phyloP scores from a whole-genome alignment of 1,139 yeast genomes.

The Saccharomycopsis crataegensis region DNA sequence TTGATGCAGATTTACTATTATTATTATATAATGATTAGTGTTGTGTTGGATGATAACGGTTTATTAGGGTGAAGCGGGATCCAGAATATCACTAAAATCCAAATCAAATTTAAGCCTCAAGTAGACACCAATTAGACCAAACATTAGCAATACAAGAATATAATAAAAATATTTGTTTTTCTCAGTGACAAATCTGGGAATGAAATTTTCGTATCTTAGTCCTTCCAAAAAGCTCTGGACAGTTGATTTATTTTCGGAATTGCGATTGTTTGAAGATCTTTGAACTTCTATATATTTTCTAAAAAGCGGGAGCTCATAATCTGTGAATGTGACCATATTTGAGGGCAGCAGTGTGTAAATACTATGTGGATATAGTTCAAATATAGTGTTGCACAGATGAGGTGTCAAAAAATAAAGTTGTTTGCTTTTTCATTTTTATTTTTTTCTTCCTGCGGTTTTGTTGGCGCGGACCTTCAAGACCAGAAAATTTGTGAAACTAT shows the following conservation, averaged over 20 bases:
- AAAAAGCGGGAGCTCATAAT: conserved; percentile 14
- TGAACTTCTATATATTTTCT: conserved; percentile 9
- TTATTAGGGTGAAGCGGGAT: not conserved
- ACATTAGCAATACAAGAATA: conserved; percentile 8
- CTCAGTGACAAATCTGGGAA: conserved; percentile 11
- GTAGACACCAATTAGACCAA: conserved; percentile 10
- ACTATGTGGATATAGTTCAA: not conserved
- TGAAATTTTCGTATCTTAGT: conserved; percentile 3
- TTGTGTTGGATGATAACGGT: too few relatives aligned
- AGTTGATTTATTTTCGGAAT: not conserved
- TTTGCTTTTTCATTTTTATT: too few relatives aligned
- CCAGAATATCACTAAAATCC: conserved; percentile 12
- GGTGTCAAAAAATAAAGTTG: too few relatives aligned
- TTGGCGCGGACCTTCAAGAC: too few relatives aligned
- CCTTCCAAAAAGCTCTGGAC: not conserved
- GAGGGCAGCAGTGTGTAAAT: not conserved
- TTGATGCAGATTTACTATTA: too few relatives aligned
- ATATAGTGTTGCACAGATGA: too few relatives aligned
- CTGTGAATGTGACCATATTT: conserved; percentile 1
- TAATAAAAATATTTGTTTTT: conserved; percentile 10
- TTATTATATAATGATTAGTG: too few relatives aligned
- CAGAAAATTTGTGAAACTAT: too few relatives aligned
- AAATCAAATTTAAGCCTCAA: conserved; percentile 9
- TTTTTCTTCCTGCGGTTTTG: too few relatives aligned
- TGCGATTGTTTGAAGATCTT: not conserved